A percentile compares a stretch with the other conserved stretches of the same genome.
phyloP scores from a whole-genome alignment of 306 rosid species.

The Castanopsis chinensis region DNA sequence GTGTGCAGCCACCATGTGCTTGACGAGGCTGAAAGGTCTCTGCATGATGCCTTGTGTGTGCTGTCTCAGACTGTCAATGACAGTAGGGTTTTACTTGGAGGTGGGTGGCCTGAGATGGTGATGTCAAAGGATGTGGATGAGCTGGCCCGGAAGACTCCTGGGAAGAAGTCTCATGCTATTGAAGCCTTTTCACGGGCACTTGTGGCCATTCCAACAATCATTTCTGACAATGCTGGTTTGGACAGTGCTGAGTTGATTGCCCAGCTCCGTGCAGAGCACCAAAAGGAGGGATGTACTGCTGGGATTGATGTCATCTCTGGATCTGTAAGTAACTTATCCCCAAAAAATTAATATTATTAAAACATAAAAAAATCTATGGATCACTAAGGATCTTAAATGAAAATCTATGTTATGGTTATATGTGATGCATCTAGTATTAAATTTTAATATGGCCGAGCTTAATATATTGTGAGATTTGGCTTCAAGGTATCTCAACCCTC shows the following conservation, averaged over 20 bases:
- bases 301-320: constrained; percentile 97
- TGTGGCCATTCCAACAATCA: constrained; percentile 81
- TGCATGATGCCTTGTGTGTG: constrained; percentile 97
- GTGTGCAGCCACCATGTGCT: constrained; percentile 89
- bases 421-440: neutral
- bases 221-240: constrained; percentile 98
- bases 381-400: constrained; percentile 49
- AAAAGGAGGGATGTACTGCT: constrained; percentile 72
- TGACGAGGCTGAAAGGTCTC: constrained; percentile 96
- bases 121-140: constrained; percentile 90
- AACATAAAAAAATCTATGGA: constrained; percentile 49
- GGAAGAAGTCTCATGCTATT: constrained; percentile 92
- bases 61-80: constrained; percentile 93
- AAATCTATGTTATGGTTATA: neutral
- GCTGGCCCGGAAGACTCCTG: constrained; percentile 88
- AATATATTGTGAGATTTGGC: neutral
- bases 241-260: constrained; percentile 97
- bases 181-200: constrained; percentile 95
- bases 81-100: constrained; percentile 92
- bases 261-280: constrained; percentile 95
- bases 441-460: neutral
- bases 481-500: neutral
- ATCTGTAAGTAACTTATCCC: constrained; percentile 51
- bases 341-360: no score
- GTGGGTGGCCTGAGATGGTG: constrained; percentile 99